Percentiles rank a stretch among this genome's conserved stretches.
phyloP scores from a whole-genome alignment of 768 basidiomycete genomes.

The Ephemerocybe angulata region DNA sequence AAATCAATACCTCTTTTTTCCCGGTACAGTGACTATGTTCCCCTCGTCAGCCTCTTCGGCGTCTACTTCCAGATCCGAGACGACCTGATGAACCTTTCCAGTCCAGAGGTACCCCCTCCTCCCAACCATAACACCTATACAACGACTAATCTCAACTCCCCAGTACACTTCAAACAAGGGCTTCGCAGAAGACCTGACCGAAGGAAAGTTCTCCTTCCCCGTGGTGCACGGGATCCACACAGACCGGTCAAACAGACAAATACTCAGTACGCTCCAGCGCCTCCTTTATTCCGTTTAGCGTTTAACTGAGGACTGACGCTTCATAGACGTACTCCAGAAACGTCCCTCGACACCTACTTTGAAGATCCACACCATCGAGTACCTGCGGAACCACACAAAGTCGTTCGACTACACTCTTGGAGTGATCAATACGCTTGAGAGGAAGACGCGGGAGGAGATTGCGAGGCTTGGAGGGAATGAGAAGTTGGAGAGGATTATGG shows the following conservation, averaged over 20 bases:
- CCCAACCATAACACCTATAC: not conserved
- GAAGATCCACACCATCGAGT: slow-evolving; percentile 76
- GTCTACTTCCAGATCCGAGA: slow-evolving; percentile 97
- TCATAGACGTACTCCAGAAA: slow-evolving; percentile 83
- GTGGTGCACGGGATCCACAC: slow-evolving; percentile 86
- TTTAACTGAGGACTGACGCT: not conserved
- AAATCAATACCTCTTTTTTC: slow-evolving; percentile 1
- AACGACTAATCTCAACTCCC: not conserved
- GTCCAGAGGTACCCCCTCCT: slow-evolving; percentile 56
- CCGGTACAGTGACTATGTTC: slow-evolving; percentile 72
- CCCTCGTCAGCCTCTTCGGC: slow-evolving; percentile 89
- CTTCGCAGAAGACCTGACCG: slow-evolving; percentile 90
- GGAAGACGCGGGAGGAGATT: slow-evolving; percentile 68
- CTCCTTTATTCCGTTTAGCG: not conserved
- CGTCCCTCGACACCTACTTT: slow-evolving; percentile 76
- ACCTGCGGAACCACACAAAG: slow-evolving; percentile 69
- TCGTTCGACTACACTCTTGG: slow-evolving; percentile 85
- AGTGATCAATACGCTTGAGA: slow-evolving; percentile 65
- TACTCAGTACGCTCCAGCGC: slow-evolving; percentile 63
- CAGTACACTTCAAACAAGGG: slow-evolving; percentile 85
- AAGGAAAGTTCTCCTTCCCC: slow-evolving; percentile 98
- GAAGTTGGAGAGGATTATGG: slow-evolving; percentile 54
- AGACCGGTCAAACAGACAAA: slow-evolving; percentile 69
- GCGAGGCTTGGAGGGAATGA: slow-evolving; percentile 72
- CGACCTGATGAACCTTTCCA: slow-evolving; percentile 94